Conservation (phyloP, 306 rosid genomes). For the Datisca glomerata region DNA sequence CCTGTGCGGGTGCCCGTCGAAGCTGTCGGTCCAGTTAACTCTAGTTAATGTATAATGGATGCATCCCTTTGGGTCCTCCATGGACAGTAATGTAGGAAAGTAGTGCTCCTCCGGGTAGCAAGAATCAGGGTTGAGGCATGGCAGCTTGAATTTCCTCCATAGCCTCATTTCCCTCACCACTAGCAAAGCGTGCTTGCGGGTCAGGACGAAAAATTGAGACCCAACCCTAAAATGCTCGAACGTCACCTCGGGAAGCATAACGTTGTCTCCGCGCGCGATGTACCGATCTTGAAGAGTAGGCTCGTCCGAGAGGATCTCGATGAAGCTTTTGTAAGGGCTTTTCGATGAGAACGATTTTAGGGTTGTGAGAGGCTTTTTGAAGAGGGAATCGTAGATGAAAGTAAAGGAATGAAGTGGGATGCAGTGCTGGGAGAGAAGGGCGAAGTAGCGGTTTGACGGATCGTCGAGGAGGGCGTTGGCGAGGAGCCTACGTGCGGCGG, state of each 20-base stretch:
- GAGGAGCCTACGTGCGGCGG: constrained; percentile 47
- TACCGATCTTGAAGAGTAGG: constrained; percentile 35
- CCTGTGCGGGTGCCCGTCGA: constrained; percentile 50
- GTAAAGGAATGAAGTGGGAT: constrained; percentile 41
- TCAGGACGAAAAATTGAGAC: constrained; percentile 43
- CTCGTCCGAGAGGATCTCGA: constrained; percentile 47
- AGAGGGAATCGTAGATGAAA: constrained; percentile 29
- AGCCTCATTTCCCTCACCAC: constrained; percentile 30
- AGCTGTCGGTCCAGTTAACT: constrained; percentile 56
- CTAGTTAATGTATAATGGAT: constrained; percentile 48
- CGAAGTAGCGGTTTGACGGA: constrained; percentile 35
- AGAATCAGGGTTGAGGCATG: constrained; percentile 29
- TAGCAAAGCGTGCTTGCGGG: constrained; percentile 25
- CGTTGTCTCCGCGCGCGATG: constrained; percentile 29
- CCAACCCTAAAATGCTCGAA: constrained; percentile 42
- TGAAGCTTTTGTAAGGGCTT: constrained; percentile 17
- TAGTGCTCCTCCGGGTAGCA: constrained; percentile 69
- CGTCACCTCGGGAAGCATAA: constrained; percentile 46
- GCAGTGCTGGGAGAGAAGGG: constrained; percentile 46
- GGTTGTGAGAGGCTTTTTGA: background rate
- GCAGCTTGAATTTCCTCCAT: constrained; percentile 47
- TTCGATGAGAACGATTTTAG: background rate
- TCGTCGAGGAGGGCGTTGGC: constrained; percentile 43
- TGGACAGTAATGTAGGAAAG: constrained; percentile 51
- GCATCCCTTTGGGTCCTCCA: constrained; percentile 41